These are phyloP conservation scores for Triticum dicoccoides DNA, from an alignment of 176 grass and related monocot species.

Conservation along the genomic window DNA sequence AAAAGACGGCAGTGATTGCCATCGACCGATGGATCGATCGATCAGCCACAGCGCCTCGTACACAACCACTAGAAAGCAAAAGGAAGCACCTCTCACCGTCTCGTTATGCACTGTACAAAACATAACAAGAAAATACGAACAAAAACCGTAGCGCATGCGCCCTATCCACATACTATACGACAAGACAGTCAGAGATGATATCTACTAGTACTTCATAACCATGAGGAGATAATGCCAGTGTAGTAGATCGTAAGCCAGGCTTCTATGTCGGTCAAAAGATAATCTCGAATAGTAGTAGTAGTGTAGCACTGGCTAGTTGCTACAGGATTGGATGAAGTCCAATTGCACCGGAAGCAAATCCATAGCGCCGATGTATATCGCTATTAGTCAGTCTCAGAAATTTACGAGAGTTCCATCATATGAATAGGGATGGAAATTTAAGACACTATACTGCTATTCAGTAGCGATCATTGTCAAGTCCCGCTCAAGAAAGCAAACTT, in stretches of 20 bases:
- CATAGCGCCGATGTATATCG: background rate
- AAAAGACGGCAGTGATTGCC: conserved; percentile 34
- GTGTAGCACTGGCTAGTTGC: background rate
- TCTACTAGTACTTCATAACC: conserved; percentile 1
- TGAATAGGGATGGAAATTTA: conserved; percentile 22
- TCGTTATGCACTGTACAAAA: background rate
- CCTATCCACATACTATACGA: conserved; percentile 17
- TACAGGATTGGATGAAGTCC: background rate
- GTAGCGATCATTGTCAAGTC: conserved; percentile 34
- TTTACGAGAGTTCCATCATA: conserved; percentile 7
- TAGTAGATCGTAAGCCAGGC: background rate
- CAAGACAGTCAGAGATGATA: background rate
- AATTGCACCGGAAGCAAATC: background rate
- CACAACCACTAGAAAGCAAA: conserved; percentile 19
- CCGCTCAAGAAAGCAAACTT: conserved; percentile 4
- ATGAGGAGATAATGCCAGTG: background rate
- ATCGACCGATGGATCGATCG: background rate
- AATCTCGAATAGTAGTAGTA: background rate
- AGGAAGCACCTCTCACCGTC: background rate
- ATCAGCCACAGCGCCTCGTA: conserved; percentile 16
- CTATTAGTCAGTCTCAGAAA: conserved; percentile 14
- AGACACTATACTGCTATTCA: conserved; percentile 32
- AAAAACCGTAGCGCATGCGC: background rate
- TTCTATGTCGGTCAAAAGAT: background rate
- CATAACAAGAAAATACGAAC: background rate